Percentiles rank a stretch among this genome's conserved stretches.
These are phyloP conservation scores for Apiospora aurea DNA, from an alignment of 2,329 filamentous ascomycete genomes.

Conservation along the genomic window DNA sequence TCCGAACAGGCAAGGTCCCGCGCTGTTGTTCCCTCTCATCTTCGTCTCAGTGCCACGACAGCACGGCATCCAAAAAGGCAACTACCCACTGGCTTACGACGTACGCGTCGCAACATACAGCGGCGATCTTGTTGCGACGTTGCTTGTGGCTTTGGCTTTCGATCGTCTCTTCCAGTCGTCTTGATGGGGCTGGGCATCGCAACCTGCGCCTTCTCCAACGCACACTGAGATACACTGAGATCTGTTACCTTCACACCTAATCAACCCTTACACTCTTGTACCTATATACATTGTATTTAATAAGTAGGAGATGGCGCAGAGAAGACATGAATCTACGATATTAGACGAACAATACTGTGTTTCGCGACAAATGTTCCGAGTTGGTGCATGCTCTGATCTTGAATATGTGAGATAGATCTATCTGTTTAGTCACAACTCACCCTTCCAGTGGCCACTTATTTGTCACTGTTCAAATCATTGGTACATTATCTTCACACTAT, in stretches of 20 bases:
- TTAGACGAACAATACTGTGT: background rate
- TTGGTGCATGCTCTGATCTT: background rate
- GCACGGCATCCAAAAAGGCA: background rate
- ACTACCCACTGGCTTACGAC: slow-evolving; percentile 12
- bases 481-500: too few relatives aligned
- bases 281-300: slow-evolving; percentile 12
- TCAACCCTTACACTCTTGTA: slow-evolving; percentile 2
- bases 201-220: background rate
- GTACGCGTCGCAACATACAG: slow-evolving; percentile 6
- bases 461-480: background rate
- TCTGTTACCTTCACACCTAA: background rate
- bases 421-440: too few relatives aligned
- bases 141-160: background rate
- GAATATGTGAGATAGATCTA: too few relatives aligned
- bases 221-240: background rate
- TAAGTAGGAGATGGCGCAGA: background rate
- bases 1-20: background rate
- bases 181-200: background rate
- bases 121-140: slow-evolving; percentile 4
- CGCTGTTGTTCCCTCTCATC: background rate
- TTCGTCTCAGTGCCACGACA: background rate
- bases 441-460: too few relatives aligned
- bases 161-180: background rate
- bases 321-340: slow-evolving; percentile 5
- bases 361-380: background rate